Base-by-base conservation (phyloP, 2,329 filamentous ascomycete genomes). In the Colletotrichum sp. region DNA sequence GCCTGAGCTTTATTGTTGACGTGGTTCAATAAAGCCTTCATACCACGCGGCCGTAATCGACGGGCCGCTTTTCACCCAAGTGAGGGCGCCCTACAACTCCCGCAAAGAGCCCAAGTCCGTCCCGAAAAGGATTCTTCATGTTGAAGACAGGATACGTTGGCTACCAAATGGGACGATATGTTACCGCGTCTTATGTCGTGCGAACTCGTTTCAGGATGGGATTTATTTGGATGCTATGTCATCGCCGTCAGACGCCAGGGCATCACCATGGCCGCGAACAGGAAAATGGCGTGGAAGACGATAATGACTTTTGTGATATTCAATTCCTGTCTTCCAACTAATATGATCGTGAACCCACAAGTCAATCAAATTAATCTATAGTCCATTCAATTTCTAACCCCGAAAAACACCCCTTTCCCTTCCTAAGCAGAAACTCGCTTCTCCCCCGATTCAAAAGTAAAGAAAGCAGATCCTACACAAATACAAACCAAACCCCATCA, bases 281-380 rank as follows among this genome's bases (percentile, higher is more conserved):
- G 18, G 38, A n/a, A 43, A 0, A 18, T n/a, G 18, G 9, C 18
- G 3, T 12, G 38, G 18, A n/a, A n/a, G 9, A 48, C 3, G 9
- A n/a, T 6, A 2, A 6, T n/a, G 3, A n/a, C 18, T 3, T n/a
- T 43, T 12, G 5, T 12, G 1, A 1, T 5, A 2, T 48, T 18
- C 18, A n/a, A 4, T 48, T n/a, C 2, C 18, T 48, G 18, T 48
- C 38, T 48, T 12, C 3, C 5, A n/a, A 48, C 9, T 48, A 4
- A 12, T 0, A 48, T n/a, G 0, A 48, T 10, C 5, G 18, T 48
- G 38, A 48, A n/a, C 38, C 0, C 38, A 12, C 9, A 43, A 38
- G 1, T n/a, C 9, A 43, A n/a, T 0, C 0, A 12, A n/a, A 12
- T 7, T 6, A 7, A 48, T 48, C 5, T 12, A 0, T 4, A 10